Conservation (phyloP, 2,329 filamentous ascomycete genomes). For the Sarocladium brachiariae region DNA sequence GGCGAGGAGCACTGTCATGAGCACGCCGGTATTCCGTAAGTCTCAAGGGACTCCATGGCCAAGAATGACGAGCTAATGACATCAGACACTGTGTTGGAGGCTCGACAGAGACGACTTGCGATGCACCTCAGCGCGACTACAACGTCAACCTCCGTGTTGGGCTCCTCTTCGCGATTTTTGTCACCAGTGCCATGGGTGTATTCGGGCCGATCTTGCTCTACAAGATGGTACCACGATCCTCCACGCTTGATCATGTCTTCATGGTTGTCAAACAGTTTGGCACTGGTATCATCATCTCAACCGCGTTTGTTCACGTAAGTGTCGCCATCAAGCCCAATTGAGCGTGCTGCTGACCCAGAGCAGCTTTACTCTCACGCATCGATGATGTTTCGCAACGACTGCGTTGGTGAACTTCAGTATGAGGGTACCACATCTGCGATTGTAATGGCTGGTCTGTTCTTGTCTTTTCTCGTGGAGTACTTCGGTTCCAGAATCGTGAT, state of each 20-base stretch:
- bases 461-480: constrained; percentile 68
- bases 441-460: constrained; percentile 65
- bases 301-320: constrained; percentile 60
- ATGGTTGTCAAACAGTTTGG: constrained; percentile 67
- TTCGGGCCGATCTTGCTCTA: constrained; percentile 60
- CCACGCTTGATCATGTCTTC: constrained; percentile 43
- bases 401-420: constrained; percentile 58
- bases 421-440: constrained; percentile 65
- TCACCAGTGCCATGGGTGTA: constrained; percentile 61
- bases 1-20: constrained; percentile 56
- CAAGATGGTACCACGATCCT: constrained; percentile 40
- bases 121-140: constrained; percentile 46
- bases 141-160: constrained; percentile 63
- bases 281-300: constrained; percentile 65
- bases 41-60: neutral
- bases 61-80: neutral
- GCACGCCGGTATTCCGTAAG: constrained; percentile 68
- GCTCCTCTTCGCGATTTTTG: constrained; percentile 64
- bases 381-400: constrained; percentile 66
- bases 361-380: constrained; percentile 68
- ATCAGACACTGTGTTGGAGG: constrained; percentile 51
- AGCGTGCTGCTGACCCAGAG: neutral
- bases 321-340: neutral
- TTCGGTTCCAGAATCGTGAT: constrained; percentile 52
- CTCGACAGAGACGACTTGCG: constrained; percentile 36